Conservation (phyloP, 495 filamentous ascomycete genomes). For the Daldinia bambusicola region DNA sequence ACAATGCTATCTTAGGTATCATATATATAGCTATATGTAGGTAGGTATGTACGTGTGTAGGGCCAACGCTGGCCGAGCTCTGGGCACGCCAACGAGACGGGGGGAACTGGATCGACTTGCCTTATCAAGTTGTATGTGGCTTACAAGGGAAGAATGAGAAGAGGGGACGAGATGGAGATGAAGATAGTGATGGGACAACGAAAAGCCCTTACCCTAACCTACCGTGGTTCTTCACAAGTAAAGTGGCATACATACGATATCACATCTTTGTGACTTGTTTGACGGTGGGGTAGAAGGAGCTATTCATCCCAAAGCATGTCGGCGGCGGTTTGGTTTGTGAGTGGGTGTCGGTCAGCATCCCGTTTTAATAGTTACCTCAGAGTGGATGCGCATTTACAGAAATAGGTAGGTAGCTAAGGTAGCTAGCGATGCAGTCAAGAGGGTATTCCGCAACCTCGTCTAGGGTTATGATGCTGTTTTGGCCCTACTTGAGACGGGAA, state of each 20-base stretch:
- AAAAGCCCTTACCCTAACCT: conserved; percentile 45
- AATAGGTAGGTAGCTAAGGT: conserved; percentile 2
- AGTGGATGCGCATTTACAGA: background rate
- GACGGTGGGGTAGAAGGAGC: conserved; percentile 25
- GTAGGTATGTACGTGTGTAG: background rate
- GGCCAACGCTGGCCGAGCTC: background rate
- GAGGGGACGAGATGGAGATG: background rate
- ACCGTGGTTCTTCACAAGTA: conserved; percentile 7
- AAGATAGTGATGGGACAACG: background rate
- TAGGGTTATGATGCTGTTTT: conserved; percentile 10
- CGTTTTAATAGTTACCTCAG: conserved; percentile 1
- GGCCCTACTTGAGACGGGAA: conserved; percentile 3
- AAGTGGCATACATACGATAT: conserved; percentile 18
- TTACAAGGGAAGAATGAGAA: conserved; percentile 12
- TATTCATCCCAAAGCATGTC: conserved; percentile 4
- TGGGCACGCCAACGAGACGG: conserved; percentile 20
- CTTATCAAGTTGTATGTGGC: conserved; percentile 14
- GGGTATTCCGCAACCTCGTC: background rate
- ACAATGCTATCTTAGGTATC: too few relatives aligned
- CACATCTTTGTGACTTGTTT: conserved; percentile 35
- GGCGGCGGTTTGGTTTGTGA: conserved; percentile 10
- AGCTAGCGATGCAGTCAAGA: conserved; percentile 2
- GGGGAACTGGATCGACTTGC: conserved; percentile 24
- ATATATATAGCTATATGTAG: background rate
- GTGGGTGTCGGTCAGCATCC: conserved; percentile 15